These are phyloP conservation scores for Fragaria vesca DNA, from an alignment of 306 rosid genomes.

Conservation along the genomic window DNA sequence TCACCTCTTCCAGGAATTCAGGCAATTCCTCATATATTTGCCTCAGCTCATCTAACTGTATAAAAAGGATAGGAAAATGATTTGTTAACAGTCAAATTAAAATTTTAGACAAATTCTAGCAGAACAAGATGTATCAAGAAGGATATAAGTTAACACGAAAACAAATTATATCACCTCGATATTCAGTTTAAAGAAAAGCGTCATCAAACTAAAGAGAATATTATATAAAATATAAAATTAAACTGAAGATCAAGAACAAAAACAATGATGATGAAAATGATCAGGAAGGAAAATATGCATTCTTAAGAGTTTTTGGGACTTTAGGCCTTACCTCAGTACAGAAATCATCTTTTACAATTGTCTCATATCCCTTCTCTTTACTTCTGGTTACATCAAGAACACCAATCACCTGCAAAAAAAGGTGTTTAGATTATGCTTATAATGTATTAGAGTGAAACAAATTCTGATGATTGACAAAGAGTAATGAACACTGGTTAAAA, in stretches of 20 bases:
- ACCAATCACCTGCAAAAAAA: slow-evolving; percentile 70
- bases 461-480: not conserved
- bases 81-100: slow-evolving; percentile 22
- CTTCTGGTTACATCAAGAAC: slow-evolving; percentile 81
- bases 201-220: slow-evolving; percentile 14
- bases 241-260: not conserved
- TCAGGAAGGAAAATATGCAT: not conserved
- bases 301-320: slow-evolving; percentile 13
- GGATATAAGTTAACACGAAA: slow-evolving; percentile 14
- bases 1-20: slow-evolving; percentile 83
- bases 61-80: slow-evolving; percentile 12
- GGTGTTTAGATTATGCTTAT: slow-evolving; percentile 11
- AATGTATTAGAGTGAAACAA: slow-evolving; percentile 17
- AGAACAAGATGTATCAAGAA: slow-evolving; percentile 23
- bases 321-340: slow-evolving; percentile 75
- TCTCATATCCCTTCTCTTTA: slow-evolving; percentile 85
- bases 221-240: not conserved
- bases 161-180: slow-evolving; percentile 4
- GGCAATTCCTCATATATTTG: slow-evolving; percentile 94
- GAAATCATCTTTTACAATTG: slow-evolving; percentile 90
- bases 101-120: slow-evolving; percentile 15
- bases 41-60: slow-evolving; percentile 95
- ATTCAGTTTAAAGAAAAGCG: not conserved
- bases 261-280: slow-evolving; percentile 3
- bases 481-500: not conserved